Base-by-base conservation (phyloP, 495 filamentous ascomycete genomes). In the Rostrohypoxylon terebratum region DNA sequence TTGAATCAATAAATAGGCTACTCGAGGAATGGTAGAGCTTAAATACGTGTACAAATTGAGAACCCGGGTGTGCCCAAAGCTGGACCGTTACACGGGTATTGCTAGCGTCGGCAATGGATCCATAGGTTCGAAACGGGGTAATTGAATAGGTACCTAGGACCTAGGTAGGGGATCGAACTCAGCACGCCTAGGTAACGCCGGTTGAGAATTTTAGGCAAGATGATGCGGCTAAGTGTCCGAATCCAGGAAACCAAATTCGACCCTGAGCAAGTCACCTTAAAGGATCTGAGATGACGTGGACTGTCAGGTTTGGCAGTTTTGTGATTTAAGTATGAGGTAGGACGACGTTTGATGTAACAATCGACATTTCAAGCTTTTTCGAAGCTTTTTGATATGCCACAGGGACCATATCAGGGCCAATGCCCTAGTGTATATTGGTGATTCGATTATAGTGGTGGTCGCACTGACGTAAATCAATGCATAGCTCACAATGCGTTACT, bases 261-360 rank as follows among this genome's bases (percentile, higher is more conserved):
- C 47, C 21, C 1, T 36, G 55, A 58, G 63, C 42, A 50, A 48
- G 48, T 34, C 42, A 51, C 42, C 28, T 59, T n/a, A 28, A 25
- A 66, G 23, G 47, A 61, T 42, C 10, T 33, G 42, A 21, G 69
- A 72, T 72, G 69, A 72, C 69, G 69, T 38, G 63, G 69, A 58
- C 59, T 53, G 58, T 57, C 36, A 55, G 33, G 45, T 50, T 50
- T 58, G 25, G 42, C 11, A 44, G 14, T n/a, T 5, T 38, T 5
- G 13, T 14, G 4, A 14, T 20, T 16, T 45, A 13, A 4, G 8
- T 45, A 45, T 18, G 16, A 45, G 38, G 58, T 72, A 63, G 69
- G 63, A 72, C 50, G 51, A 1, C 20, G n/a, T 8, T 42, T 59
- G 47, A 57, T 53, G 57, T 57, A 54, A 70, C 60, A 48, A 11